Evolutionary conservation across 257 asterid species (phyloP).

Genomic region (Phtheirospermum japonicum): DNA sequence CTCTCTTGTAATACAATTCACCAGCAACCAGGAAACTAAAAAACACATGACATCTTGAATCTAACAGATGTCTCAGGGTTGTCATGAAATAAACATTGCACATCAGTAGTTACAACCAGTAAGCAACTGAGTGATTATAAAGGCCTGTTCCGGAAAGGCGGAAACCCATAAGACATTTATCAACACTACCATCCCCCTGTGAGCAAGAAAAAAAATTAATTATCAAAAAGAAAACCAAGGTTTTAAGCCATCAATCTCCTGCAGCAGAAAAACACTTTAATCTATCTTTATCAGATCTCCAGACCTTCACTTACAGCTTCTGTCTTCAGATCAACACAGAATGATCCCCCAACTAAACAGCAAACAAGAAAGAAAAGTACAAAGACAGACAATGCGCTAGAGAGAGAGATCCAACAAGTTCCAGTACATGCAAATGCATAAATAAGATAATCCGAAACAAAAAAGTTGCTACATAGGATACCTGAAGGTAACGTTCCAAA

Average conservation of each 20-base stretch:
- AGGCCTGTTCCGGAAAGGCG: not conserved
- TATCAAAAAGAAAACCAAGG: too few relatives aligned
- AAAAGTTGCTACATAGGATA: slow-evolving; percentile 12
- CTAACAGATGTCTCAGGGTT: not conserved
- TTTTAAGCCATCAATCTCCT: slow-evolving; percentile 6
- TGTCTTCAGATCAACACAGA: slow-evolving; percentile 5
- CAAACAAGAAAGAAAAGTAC: slow-evolving; percentile 4
- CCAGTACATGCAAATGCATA: not conserved
- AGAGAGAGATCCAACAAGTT: not conserved
- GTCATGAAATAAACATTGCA: slow-evolving; percentile 17
- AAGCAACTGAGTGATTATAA: not conserved
- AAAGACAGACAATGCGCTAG: not conserved
- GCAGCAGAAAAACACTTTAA: slow-evolving; percentile 1
- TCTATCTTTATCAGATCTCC: slow-evolving; percentile 7
- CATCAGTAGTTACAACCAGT: not conserved
- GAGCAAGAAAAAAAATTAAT: too few relatives aligned
- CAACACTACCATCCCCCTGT: too few relatives aligned
- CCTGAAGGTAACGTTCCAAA: slow-evolving; percentile 80
- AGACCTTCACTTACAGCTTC: not conserved
- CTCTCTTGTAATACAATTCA: too few relatives aligned
- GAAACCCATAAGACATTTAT: slow-evolving; percentile 1
- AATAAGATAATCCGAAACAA: slow-evolving; percentile 21
- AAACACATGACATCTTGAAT: not conserved
- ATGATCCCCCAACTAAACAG: slow-evolving; percentile 18
- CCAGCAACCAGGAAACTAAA: too few relatives aligned